phyloP scores from a whole-genome alignment of 177 flowering plant genomes.

The Vitis hybrid region DNA sequence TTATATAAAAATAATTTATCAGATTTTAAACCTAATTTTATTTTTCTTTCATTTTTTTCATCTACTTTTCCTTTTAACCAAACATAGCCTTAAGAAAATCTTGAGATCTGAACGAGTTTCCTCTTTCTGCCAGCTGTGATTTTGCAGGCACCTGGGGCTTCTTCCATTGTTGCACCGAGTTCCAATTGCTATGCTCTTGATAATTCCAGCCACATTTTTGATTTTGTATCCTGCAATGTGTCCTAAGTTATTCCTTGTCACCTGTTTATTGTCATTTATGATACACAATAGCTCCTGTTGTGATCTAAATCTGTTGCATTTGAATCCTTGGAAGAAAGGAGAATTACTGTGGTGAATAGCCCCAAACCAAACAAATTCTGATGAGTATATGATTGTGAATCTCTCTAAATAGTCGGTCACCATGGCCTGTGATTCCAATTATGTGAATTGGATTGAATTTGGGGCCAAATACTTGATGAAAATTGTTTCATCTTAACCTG shows the following conservation, averaged over 20 bases:
- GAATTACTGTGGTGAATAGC: neutral
- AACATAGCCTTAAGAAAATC: no score
- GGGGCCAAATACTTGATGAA: neutral
- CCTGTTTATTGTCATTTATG: no score
- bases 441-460: neutral
- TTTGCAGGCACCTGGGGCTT: conserved; percentile 29
- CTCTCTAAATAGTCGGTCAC: neutral
- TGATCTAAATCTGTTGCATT: neutral
- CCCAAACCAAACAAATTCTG: no score
- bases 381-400: no score
- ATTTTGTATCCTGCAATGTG: conserved; percentile 77
- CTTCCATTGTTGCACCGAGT: conserved; percentile 58
- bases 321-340: neutral
- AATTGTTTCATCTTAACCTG: conserved; percentile 44
- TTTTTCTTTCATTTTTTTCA: neutral
- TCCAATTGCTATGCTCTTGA: conserved; percentile 82
- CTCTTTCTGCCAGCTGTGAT: conserved; percentile 33
- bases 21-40: neutral
- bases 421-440: neutral
- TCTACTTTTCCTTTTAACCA: neutral
- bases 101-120: no score
- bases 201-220: conserved; percentile 70
- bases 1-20: no score
- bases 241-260: no score
- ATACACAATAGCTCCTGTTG: no score